Conservation (phyloP, 352 stramenopile genomes). For the Phytophthora nicotianae region DNA sequence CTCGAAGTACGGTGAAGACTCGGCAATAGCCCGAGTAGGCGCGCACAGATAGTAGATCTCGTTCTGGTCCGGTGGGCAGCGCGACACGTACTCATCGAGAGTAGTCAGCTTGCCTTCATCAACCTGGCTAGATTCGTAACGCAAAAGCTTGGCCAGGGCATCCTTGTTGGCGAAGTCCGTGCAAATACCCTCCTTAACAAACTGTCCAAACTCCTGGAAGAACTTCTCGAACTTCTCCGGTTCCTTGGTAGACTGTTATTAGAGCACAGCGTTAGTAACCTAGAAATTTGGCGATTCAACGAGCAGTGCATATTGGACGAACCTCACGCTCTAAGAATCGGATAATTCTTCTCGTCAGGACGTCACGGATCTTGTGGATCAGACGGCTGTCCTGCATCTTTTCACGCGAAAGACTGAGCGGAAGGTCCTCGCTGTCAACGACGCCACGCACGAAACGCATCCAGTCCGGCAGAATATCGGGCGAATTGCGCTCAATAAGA, state of each 20-base stretch:
- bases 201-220: constrained; percentile 97
- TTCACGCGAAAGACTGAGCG: constrained; percentile 98
- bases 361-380: constrained; percentile 96
- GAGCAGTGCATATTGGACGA: constrained; percentile 7
- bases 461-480: constrained; percentile 98
- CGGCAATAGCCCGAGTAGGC: constrained; percentile 94
- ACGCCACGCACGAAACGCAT: constrained; percentile 91
- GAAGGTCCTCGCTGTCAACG: constrained; percentile 98
- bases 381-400: constrained; percentile 99
- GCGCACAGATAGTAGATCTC: constrained; percentile 99
- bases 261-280: constrained; percentile 1
- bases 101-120: constrained; percentile 92
- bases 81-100: constrained; percentile 99
- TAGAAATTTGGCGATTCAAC: not conserved
- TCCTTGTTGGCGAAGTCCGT: constrained; percentile 93
- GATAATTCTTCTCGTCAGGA: constrained; percentile 94
- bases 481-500: constrained; percentile 98
- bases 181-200: constrained; percentile 99
- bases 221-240: constrained; percentile 97
- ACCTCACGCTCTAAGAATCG: constrained; percentile 84
- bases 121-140: constrained; percentile 97
- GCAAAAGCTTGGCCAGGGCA: constrained; percentile 96
- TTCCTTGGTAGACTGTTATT: constrained; percentile 91
- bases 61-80: constrained; percentile 95
- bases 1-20: constrained; percentile 98